Conservation (phyloP, 495 filamentous ascomycete genomes). For the Pyrenula massariospora region DNA sequence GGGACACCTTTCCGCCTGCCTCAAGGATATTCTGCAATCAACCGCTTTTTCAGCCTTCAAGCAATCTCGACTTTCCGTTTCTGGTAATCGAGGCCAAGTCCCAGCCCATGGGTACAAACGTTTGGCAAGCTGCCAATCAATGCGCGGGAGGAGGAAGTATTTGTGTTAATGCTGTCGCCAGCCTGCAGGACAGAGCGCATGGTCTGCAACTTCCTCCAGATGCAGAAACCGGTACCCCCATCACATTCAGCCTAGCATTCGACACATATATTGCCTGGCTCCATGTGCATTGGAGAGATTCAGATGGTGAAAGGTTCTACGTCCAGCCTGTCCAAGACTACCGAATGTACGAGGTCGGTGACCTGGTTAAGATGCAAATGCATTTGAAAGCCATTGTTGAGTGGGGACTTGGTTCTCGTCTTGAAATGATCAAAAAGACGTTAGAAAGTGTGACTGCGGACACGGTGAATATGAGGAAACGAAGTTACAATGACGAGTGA, state of each 20-base stretch:
- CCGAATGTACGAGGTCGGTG: neutral
- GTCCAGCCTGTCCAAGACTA: neutral
- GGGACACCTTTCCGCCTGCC: neutral
- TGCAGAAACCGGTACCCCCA: neutral
- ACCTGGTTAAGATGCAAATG: neutral
- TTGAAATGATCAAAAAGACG: neutral
- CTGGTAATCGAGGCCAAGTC: neutral
- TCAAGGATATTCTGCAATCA: neutral
- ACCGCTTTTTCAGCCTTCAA: neutral
- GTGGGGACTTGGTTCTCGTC: neutral
- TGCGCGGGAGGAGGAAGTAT: neutral
- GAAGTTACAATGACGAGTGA: too few species aligned
- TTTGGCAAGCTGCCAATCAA: neutral
- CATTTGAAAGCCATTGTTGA: neutral
- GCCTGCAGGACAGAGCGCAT: neutral
- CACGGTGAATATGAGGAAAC: too few species aligned
- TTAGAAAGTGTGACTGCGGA: too few species aligned
- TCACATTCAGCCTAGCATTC: neutral
- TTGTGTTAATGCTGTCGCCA: neutral
- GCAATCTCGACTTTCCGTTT: neutral
- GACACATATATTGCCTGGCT: neutral
- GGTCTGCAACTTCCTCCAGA: neutral
- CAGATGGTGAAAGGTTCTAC: neutral
- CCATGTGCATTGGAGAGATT: neutral
- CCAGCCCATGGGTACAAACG: neutral